These are phyloP conservation scores for Ogataea nitratoaversa DNA, from an alignment of 805 yeast species.

Conservation along the genomic window DNA sequence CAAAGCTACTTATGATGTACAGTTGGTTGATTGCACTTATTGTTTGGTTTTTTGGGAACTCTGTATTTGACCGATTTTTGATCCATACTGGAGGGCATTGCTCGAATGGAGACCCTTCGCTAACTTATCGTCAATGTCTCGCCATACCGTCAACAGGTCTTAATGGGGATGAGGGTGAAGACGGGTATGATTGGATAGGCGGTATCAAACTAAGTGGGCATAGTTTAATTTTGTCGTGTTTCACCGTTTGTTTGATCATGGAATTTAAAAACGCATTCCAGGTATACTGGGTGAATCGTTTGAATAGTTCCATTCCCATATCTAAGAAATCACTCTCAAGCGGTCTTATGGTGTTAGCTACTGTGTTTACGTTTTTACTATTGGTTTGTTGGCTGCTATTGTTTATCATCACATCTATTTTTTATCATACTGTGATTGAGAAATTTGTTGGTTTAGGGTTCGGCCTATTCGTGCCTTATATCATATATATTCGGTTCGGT, in stretches of 20 bases:
- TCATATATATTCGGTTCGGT: slow-evolving; percentile 19
- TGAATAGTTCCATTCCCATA: neutral
- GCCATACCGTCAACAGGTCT: neutral
- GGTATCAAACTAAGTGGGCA: slow-evolving; percentile 44
- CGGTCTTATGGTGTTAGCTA: neutral
- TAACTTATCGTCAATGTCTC: slow-evolving; percentile 21
- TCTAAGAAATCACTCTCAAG: neutral
- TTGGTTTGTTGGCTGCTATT: slow-evolving; percentile 35
- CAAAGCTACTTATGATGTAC: slow-evolving; percentile 19
- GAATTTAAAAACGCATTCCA: slow-evolving; percentile 18
- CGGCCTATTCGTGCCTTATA: slow-evolving; percentile 34
- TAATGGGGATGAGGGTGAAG: slow-evolving; percentile 4
- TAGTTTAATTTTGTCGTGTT: slow-evolving; percentile 32
- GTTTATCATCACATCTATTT: slow-evolving; percentile 41
- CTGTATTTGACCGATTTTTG: slow-evolving; percentile 30
- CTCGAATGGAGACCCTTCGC: slow-evolving; percentile 14
- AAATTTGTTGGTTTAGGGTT: slow-evolving; percentile 39
- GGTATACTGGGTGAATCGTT: slow-evolving; percentile 6
- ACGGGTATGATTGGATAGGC: slow-evolving; percentile 30
- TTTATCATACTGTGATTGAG: slow-evolving; percentile 46
- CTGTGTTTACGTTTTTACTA: slow-evolving; percentile 6
- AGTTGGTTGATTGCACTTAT: slow-evolving; percentile 19
- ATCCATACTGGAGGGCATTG: slow-evolving; percentile 39
- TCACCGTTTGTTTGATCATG: slow-evolving; percentile 25
- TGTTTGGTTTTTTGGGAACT: slow-evolving; percentile 33